Evolutionary conservation across 768 basidiomycete species (phyloP), one percentile per base, ranked within the genome.

Genomic region (Omphalotus guepiniiformis): DNA sequence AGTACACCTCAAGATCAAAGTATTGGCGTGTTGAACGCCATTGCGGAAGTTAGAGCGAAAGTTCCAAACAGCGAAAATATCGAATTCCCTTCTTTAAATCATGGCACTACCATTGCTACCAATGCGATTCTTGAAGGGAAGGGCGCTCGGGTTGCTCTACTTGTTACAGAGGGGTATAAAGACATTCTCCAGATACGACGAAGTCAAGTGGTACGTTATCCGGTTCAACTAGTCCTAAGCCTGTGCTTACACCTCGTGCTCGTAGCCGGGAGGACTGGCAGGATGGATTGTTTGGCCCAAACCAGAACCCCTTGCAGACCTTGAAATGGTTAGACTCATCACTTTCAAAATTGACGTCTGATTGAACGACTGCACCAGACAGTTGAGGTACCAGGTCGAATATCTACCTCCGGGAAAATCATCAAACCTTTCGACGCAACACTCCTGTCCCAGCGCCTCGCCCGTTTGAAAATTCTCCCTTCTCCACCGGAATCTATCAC

Each of bases 91-190:
- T 43, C 51, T 11, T 52, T 61, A n/a, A 58, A 59, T 40, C 60
- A 61, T 44, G 59, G 61, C 42, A 52, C 61, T 2, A 64, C 61
- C 2, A 52, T 61, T 30, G 63, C 61, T 3, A 64, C 63, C n/a
- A 64, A 64, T 45, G 63, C 63, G 2, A 53, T 64, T 25, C 53
- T 64, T 25, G 63, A 64, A 54, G 61, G 63, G 19, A 61, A 53
- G 26, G 60, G 61, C 12, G 58, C 62, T 15, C 51, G 49, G 12
- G 60, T 63, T 16, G 63, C 60, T 6, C 51, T 64, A 13, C 50
- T 64, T 18, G 58, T 64, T 8, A 63, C 63, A 13, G 61, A 64
- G 36, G 63, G 63, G 3, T 63, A 56, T 47, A 53, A 47, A 39
- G 46, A 56, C 29, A 47, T 55, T 21, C 49, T 51, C 40, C 56